Evolutionary conservation across 2,329 filamentous ascomycete genomes (phyloP), one percentile per base, ranked within the genome.

Genomic region (Alternaria gaisen): DNA sequence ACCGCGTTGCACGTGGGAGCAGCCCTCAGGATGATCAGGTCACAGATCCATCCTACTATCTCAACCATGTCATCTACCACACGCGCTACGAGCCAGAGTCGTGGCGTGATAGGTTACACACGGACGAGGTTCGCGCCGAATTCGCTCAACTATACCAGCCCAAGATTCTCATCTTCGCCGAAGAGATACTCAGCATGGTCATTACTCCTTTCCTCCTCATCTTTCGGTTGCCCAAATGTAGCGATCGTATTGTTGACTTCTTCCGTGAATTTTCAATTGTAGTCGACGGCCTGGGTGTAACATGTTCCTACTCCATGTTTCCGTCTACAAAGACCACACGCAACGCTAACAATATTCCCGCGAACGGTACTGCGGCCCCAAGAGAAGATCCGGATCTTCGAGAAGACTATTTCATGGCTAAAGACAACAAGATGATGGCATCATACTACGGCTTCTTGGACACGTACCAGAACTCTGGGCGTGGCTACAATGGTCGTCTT

Each of bases 221-320:
- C 81, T 90, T 92, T 74, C 94, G 92, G 63, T 84, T 98, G 34
- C 93, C 94, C 0, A 91, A 89, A 69, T 96, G 92, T 77, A 94
- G 91, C 75, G 94, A 98, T 68, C 92, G 94, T 60, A 90, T 99
- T 65, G 90, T 98, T 60, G 95, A 99, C 80, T 99, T 99, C 80
- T 98, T 99, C 83, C 90, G 95, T 40, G 95, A 99, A 76, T 97
- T 98, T 70, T 98, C 95, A 0, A 89, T 99, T 22, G 94, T 99
- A 70, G 94, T 99, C 16, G 95, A 99, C 73, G 95, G 95, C 0
- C 86, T 99, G 36, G 95, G 95, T 22, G 94, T 97, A 67, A 93
- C 98, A 11, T 99, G 95, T 79, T 97, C 94, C 1, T 98, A 97
- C 80, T 95, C 95, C 3, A 93, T 97, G 36, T 99, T 99, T 72